Conservation (phyloP, 2,329 filamentous ascomycete species). For the Monilinia polystroma region DNA sequence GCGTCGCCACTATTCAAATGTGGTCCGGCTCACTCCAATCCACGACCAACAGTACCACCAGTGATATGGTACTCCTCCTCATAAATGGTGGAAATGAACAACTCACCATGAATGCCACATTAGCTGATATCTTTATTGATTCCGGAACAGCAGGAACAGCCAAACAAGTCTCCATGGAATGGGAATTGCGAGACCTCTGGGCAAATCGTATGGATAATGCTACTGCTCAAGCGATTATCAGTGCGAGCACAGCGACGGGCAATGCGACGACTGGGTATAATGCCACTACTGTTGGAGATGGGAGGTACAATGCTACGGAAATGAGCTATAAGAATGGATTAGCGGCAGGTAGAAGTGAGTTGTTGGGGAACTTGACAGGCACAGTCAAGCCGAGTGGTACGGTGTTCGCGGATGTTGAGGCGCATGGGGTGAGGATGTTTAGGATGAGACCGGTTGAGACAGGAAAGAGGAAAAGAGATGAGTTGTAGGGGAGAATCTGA, state of each 20-base stretch:
- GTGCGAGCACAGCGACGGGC: conserved; percentile 41
- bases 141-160: conserved; percentile 46
- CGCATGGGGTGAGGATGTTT: conserved; percentile 53
- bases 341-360: conserved; percentile 43
- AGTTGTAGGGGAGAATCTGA: conserved; percentile 45
- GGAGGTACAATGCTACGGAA: conserved; percentile 50
- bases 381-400: conserved; percentile 46
- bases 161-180: conserved; percentile 44
- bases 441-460: conserved; percentile 40
- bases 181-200: conserved; percentile 57
- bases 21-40: conserved; percentile 48
- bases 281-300: conserved; percentile 35
- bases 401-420: conserved; percentile 46
- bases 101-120: conserved; percentile 49
- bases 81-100: conserved; percentile 49
- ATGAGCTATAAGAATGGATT: conserved; percentile 50
- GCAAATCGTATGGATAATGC: conserved; percentile 52
- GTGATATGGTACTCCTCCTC: conserved; percentile 48
- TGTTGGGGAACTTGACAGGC: conserved; percentile 49
- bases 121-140: conserved; percentile 54
- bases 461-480: conserved; percentile 41
- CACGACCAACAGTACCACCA: conserved; percentile 45
- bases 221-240: conserved; percentile 47
- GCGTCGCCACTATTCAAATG: conserved; percentile 49
- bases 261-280: conserved; percentile 39